Evolutionary conservation across 192 early-diverging fungal genomes (phyloP).

Genomic region (Entophlyctis helioformis): DNA sequence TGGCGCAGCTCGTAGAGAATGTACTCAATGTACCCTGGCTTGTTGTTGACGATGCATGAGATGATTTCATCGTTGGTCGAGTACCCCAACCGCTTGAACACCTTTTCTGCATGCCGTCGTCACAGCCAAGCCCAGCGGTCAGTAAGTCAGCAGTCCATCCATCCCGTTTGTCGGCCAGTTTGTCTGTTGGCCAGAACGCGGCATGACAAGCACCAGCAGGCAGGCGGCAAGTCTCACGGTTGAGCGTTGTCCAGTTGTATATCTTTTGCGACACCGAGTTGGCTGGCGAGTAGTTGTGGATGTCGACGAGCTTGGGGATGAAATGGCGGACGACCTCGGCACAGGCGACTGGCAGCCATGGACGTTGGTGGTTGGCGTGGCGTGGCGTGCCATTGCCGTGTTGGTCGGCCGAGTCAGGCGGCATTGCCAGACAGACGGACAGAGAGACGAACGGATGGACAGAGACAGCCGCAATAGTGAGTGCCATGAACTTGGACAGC

Average conservation of each 20-base stretch:
- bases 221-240: slow-evolving; percentile 30
- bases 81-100: slow-evolving; percentile 32
- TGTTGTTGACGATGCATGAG: slow-evolving; percentile 21
- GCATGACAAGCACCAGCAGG: too few species aligned
- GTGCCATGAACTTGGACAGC: too few species aligned
- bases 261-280: slow-evolving; percentile 35
- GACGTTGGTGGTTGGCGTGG: too few species aligned
- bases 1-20: slow-evolving; percentile 27
- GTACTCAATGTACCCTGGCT: slow-evolving; percentile 33
- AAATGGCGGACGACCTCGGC: slow-evolving; percentile 39
- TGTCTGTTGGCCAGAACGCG: too few species aligned
- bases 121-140: too few species aligned
- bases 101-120: slow-evolving; percentile 44
- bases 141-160: too few species aligned
- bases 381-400: too few species aligned
- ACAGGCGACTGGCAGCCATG: slow-evolving; percentile 16
- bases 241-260: slow-evolving; percentile 46
- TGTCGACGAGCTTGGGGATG: slow-evolving; percentile 35
- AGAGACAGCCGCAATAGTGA: too few species aligned
- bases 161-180: too few species aligned
- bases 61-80: slow-evolving; percentile 25
- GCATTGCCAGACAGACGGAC: too few species aligned
- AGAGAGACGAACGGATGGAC: too few species aligned
- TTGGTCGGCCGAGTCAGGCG: too few species aligned
- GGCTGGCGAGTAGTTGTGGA: slow-evolving; percentile 42